Conservation (phyloP, 2,329 filamentous ascomycete species). For the Fusarium verrucosum region DNA sequence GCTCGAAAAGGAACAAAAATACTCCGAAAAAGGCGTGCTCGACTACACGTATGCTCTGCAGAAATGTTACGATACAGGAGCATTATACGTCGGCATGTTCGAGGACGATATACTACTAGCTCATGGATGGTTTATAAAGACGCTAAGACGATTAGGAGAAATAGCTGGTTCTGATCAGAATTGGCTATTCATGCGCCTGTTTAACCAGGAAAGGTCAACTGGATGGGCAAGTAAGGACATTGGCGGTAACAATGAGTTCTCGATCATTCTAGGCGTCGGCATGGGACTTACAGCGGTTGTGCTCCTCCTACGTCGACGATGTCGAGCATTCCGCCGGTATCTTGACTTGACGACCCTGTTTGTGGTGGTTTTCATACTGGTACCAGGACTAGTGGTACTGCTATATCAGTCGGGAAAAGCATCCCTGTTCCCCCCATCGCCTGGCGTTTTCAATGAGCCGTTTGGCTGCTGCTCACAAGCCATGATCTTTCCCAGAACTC, state of each 20-base stretch:
- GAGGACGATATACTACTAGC: slow-evolving; percentile 21
- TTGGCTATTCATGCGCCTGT: slow-evolving; percentile 23
- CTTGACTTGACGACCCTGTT: neutral
- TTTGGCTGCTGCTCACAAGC: slow-evolving; percentile 26
- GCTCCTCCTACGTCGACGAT: neutral
- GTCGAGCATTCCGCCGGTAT: neutral
- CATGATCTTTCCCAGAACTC: slow-evolving; percentile 6
- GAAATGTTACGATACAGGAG: slow-evolving; percentile 7
- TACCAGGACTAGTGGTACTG: slow-evolving; percentile 12
- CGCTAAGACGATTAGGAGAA: neutral
- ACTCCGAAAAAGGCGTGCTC: slow-evolving; percentile 10
- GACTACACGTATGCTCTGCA: slow-evolving; percentile 12
- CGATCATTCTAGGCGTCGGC: slow-evolving; percentile 6
- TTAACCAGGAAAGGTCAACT: slow-evolving; percentile 19
- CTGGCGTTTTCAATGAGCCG: slow-evolving; percentile 18
- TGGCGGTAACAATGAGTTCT: slow-evolving; percentile 10
- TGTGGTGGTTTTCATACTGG: neutral
- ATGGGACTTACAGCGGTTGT: neutral
- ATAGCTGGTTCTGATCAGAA: neutral
- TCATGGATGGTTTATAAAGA: slow-evolving; percentile 3
- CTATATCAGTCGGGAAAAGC: slow-evolving; percentile 23
- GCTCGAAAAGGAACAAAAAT: neutral
- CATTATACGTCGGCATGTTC: slow-evolving; percentile 12
- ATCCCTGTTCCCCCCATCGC: neutral
- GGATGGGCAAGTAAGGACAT: slow-evolving; percentile 16